phyloP scores from a whole-genome alignment of 2,329 filamentous ascomycete species.

The Fusarium tjaetaba region DNA sequence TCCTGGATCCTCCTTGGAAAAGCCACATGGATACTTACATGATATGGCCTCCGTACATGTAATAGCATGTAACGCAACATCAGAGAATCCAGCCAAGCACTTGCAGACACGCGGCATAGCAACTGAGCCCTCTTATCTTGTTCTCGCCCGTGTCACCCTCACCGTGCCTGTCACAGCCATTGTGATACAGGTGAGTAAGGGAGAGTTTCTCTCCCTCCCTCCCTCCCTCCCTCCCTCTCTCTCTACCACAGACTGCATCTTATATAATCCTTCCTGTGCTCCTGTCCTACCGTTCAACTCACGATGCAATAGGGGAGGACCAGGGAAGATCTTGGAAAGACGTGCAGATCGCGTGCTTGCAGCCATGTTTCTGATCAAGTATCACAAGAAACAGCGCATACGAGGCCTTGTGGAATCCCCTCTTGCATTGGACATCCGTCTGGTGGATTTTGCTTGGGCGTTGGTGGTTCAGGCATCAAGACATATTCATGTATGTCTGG shows the following conservation, averaged over 20 bases:
- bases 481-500: conserved; percentile 6
- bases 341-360: conserved; percentile 45
- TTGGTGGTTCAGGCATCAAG: conserved; percentile 40
- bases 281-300: conserved; percentile 1
- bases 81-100: conserved; percentile 33
- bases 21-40: conserved; percentile 19
- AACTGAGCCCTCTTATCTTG: conserved; percentile 13
- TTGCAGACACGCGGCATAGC: conserved; percentile 39
- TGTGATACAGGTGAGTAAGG: conserved; percentile 10
- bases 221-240: background rate
- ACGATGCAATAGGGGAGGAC: background rate
- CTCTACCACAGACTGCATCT: background rate
- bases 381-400: conserved; percentile 39
- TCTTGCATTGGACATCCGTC: background rate
- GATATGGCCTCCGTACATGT: conserved; percentile 7
- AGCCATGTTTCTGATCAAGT: conserved; percentile 46
- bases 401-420: conserved; percentile 28
- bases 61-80: conserved; percentile 15
- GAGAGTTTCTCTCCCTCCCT: background rate
- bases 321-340: conserved; percentile 41
- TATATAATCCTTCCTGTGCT: background rate
- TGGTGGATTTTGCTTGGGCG: conserved; percentile 3
- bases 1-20: background rate
- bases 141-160: conserved; percentile 22
- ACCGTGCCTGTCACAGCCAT: background rate